Percentiles rank a stretch among this genome's conserved stretches.
phyloP scores from a whole-genome alignment of 768 basidiomycete genomes.

The Suillus variegatus region DNA sequence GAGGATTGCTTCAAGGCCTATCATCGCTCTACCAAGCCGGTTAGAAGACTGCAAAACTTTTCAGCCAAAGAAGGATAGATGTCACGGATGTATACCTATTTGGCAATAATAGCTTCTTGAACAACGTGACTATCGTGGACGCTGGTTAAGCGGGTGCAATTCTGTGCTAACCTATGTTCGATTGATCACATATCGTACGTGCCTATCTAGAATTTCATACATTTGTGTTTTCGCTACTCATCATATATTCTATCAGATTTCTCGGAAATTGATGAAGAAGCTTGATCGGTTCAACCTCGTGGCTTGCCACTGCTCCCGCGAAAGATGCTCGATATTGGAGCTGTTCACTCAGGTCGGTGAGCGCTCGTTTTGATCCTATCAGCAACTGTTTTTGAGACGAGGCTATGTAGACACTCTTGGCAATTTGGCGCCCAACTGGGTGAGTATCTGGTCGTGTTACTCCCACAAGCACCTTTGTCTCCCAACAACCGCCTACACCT shows the following conservation, averaged over 20 bases:
- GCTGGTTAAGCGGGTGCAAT: neutral
- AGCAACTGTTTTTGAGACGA: neutral
- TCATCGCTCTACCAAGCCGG: neutral
- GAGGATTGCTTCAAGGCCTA: neutral
- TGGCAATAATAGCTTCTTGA: neutral
- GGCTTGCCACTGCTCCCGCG: neutral
- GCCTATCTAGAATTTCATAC: neutral
- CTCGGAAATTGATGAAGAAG: neutral
- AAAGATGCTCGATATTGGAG: neutral
- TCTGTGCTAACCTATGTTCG: neutral
- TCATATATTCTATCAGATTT: neutral
- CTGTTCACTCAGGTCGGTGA: neutral
- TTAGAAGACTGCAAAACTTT: neutral
- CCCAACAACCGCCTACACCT: neutral
- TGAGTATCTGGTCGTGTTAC: neutral
- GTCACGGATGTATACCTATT: neutral
- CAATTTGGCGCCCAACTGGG: neutral
- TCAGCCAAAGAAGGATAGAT: constrained; percentile 1
- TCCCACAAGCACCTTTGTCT: neutral
- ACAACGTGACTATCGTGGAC: neutral
- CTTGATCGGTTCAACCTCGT: neutral
- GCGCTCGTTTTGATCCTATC: neutral
- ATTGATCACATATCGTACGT: neutral
- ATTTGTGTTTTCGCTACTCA: neutral
- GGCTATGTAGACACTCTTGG: neutral